Conservation (phyloP, 805 yeast species). For the Yarrowia hollandica region DNA sequence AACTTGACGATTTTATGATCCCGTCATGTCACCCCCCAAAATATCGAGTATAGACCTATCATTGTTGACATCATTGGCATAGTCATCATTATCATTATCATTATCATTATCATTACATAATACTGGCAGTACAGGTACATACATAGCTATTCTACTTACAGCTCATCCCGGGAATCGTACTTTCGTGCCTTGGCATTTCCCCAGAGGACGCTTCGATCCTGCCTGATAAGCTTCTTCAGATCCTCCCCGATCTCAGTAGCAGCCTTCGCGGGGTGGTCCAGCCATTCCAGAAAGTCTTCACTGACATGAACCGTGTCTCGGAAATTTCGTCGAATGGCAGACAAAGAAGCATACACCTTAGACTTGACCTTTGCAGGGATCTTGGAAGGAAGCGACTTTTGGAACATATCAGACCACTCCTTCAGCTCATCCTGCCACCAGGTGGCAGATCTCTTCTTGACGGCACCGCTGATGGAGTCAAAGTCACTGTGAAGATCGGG, state of each 20-base stretch:
- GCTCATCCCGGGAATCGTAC: constrained; percentile 23
- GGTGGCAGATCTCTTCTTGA: constrained; percentile 11
- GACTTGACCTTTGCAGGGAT: constrained; percentile 9
- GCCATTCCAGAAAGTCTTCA: constrained; percentile 13
- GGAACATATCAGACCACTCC: constrained; percentile 24
- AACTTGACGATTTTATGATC: neutral
- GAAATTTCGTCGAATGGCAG: constrained; percentile 25
- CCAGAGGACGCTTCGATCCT: constrained; percentile 18
- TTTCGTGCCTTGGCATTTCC: constrained; percentile 23
- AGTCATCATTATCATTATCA: neutral
- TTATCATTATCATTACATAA: neutral
- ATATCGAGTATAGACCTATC: no score
- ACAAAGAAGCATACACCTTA: constrained; percentile 16
- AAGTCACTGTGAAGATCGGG: constrained; percentile 23
- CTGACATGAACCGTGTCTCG: constrained; percentile 9
- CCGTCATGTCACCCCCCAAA: no score
- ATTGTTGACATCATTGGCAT: no score
- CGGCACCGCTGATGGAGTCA: constrained; percentile 2
- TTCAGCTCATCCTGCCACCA: constrained; percentile 27
- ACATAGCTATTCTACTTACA: neutral
- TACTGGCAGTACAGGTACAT: no score
- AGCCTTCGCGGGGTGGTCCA: constrained; percentile 18
- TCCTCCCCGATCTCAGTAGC: constrained; percentile 3
- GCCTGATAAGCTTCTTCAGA: neutral
- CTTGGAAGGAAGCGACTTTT: constrained; percentile 6